Base-by-base conservation (phyloP, 108 stramenopile species). In the Nannochloropsis gaditana region DNA sequence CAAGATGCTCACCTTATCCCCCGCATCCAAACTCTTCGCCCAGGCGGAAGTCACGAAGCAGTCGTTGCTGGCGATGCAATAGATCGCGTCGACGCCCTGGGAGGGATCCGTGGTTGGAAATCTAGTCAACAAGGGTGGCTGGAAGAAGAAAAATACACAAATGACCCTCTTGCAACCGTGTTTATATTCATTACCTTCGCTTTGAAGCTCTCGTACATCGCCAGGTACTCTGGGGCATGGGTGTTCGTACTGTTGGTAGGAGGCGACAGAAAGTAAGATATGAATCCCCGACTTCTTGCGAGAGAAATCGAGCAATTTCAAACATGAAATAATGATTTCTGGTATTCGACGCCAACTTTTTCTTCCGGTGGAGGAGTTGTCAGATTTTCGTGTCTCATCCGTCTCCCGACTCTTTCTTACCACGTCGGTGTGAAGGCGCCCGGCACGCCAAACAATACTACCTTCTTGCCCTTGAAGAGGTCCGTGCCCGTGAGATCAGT, bases 81-180 rank as follows among this genome's bases (percentile, higher is more conserved):
- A 73, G 59, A 73, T 73, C 19, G 59, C 59, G 59, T 73, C 59
- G 59, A 73, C 6, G 59, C 59, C 59, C 59, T 73, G 59, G 59
- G 59, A 73, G 59, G 5, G 59, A n/a, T 73, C 3, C 19, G 59
- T n/a, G 59, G 59, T 15, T 0, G 1, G 47, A 73, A n/a, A 2
- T n/a, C 15, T 3, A 73, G 8, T 4, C 2, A 73, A n/a, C 59
- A n/a, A 73, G n/a, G 59, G 59, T 1, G 4, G 6, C 19, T 4
- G n/a, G 8, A 8, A 73, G 8, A 8, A 73, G 59, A n/a, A 73
- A n/a, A 31, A 31, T 31, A 1, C 1, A 31, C 31, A 31, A 31
- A 31, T 1, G 31, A 31, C 31, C 31, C 31, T 31, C 31, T 31
- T 1, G 1, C 31, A 31, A 31, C 31, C 31, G 31, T 31, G 31